A percentile compares a stretch with the other conserved stretches of the same genome.
These are phyloP conservation scores for Pelargonium myrrhifolium DNA, from an alignment of 441 rosid species.

Conservation along the genomic window DNA sequence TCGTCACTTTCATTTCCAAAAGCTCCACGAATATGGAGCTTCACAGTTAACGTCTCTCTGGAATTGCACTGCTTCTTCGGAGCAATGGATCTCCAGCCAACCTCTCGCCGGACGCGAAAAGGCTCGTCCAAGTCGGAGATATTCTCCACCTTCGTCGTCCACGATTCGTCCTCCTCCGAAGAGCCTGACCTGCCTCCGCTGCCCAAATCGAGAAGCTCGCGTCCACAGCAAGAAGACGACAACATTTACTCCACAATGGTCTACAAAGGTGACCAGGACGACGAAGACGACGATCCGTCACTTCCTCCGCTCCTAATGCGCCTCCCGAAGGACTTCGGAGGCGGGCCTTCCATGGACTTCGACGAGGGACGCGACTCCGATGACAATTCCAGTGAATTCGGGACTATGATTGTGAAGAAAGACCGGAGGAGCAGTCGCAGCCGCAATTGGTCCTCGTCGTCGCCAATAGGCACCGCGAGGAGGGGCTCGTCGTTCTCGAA, in stretches of 20 bases:
- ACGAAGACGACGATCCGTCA: conserved; percentile 52
- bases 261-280: conserved; percentile 46
- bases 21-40: not conserved
- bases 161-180: conserved; percentile 33
- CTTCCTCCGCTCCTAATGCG: conserved; percentile 80
- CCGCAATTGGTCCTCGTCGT: conserved; percentile 23
- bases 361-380: conserved; percentile 37
- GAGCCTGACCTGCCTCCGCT: conserved; percentile 27
- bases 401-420: conserved; percentile 75
- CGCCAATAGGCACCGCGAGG: conserved; percentile 18
- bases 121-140: conserved; percentile 42
- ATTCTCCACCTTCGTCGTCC: conserved; percentile 61
- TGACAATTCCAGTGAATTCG: conserved; percentile 39
- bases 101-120: conserved; percentile 45
- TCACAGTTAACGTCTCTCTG: not conserved
- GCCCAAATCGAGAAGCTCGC: conserved; percentile 25
- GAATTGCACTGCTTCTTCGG: not conserved
- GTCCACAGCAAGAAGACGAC: conserved; percentile 19
- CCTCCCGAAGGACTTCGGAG: conserved; percentile 85
- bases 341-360: conserved; percentile 46
- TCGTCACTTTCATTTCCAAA: too few relatives aligned
- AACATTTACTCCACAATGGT: conserved; percentile 55
- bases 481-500: conserved; percentile 24
- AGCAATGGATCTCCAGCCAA: conserved; percentile 47
- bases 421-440: conserved; percentile 26